Percentiles rank a stretch among this genome's conserved stretches.
Conservation (phyloP, 1,284 basidiomycete genomes). For the Gomphus sp. region DNA sequence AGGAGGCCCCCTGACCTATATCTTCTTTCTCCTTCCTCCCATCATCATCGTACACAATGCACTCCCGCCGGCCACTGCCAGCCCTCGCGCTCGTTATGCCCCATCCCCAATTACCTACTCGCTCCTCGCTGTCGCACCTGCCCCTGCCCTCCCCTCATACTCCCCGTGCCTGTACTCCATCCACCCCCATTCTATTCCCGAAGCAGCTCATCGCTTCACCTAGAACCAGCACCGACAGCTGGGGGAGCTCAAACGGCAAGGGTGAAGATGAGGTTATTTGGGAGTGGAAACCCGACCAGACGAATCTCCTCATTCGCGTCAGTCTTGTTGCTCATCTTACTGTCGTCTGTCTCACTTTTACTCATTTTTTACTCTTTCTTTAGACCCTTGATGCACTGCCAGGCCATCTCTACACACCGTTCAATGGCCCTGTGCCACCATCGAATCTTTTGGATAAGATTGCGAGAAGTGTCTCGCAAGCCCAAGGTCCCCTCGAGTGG, state of each 20-base stretch:
- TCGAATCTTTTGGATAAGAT: constrained; percentile 78
- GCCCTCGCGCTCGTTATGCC: constrained; percentile 48
- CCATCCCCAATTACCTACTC: constrained; percentile 36
- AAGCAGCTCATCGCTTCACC: constrained; percentile 43
- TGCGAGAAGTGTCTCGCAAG: constrained; percentile 58
- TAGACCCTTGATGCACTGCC: constrained; percentile 76
- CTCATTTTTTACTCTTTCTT: background rate
- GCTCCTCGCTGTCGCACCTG: constrained; percentile 31
- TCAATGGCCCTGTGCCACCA: constrained; percentile 69
- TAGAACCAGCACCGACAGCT: constrained; percentile 69
- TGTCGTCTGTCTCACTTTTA: constrained; percentile 8
- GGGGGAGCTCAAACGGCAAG: constrained; percentile 68
- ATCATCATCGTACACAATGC: constrained; percentile 18
- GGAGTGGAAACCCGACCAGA: constrained; percentile 68
- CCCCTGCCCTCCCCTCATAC: constrained; percentile 39
- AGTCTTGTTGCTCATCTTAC: constrained; percentile 19
- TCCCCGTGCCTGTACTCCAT: constrained; percentile 29
- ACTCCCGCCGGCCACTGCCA: constrained; percentile 27
- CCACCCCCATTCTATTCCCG: constrained; percentile 25
- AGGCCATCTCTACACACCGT: constrained; percentile 71
- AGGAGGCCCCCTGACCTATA: background rate
- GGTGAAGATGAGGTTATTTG: constrained; percentile 48
- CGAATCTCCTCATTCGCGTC: constrained; percentile 56
- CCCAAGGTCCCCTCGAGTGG: constrained; percentile 68
- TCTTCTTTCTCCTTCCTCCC: background rate